A percentile compares a stretch with the other conserved stretches of the same genome.
Conservation (phyloP, 345 rosid species). For the Raphanus raphanistrum region DNA sequence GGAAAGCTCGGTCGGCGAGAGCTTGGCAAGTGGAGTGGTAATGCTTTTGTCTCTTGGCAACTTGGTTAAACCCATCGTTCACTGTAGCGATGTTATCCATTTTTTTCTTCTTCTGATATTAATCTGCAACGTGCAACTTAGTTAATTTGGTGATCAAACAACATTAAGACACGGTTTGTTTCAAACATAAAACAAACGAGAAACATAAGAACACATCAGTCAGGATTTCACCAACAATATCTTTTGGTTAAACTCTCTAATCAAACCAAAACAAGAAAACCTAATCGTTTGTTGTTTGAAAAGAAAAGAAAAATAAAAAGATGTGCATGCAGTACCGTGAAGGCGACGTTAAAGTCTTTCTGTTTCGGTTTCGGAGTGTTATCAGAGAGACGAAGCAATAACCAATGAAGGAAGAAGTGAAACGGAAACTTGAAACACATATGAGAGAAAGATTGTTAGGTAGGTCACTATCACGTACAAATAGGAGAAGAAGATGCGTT, state of each 20-base stretch:
- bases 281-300: not conserved
- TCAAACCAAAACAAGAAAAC: not conserved
- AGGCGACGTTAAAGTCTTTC: not conserved
- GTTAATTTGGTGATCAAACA: not conserved
- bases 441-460: not conserved
- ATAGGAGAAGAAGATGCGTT: not conserved
- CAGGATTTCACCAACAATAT: too few relatives aligned
- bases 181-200: not conserved
- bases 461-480: not conserved
- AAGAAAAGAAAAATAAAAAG: too few relatives aligned
- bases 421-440: not conserved
- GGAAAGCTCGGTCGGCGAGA: conserved; percentile 50
- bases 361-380: not conserved
- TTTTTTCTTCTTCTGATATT: not conserved
- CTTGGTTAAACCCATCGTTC: conserved; percentile 46
- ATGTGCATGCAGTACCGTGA: not conserved
- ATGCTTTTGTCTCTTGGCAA: conserved; percentile 64
- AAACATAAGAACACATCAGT: not conserved
- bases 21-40: conserved; percentile 50
- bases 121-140: not conserved
- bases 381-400: not conserved
- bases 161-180: not conserved
- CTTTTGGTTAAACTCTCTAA: too few relatives aligned
- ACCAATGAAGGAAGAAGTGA: not conserved
- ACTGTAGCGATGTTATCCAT: not conserved